Evolutionary conservation across 768 basidiomycete genomes (phyloP), one percentile per base, ranked within the genome.

Genomic region (Serendipita sp.): DNA sequence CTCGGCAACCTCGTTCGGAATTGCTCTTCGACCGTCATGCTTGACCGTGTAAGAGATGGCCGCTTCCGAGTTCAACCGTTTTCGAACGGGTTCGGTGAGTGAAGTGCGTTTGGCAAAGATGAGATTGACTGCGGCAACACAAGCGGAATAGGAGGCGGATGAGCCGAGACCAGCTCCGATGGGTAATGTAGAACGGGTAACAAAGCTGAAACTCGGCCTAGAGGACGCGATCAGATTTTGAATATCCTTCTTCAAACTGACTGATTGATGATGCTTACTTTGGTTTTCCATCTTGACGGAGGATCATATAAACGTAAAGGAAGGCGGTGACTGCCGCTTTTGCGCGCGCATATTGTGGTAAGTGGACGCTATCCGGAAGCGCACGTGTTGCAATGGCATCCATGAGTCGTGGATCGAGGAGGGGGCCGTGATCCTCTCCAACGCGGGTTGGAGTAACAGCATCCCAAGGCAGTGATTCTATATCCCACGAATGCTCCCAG

Each of bases 131-230:
- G 89, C 85, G 8, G 92, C 85, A 51, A 87, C 77, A 72, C 94
- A 96, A 18, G 86, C 83, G 2, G 94, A 97, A 77, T 87, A 97
- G 28, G 96, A 92, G 4, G 96, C 96, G 24, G 93, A 96, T 11
- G 95, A 98, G 28, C 96, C 96, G 58, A 98, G 85, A 53, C 96
- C 96, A 15, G 96, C 96, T 5, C 91, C 88, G 65, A 98, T 86
- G 34, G 96, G 96, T 3, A 98, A 81, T 28, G 91, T 89, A 38
- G 92, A 86, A 53, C 95, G 90, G 45, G 86, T 82, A 28, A 85
- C 80, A 72, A 95, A 87, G 68, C 86, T 84, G 73, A 92, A 83
- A 0, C 85, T 79, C 8, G 86, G 87, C 65, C 92, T 93, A 64
- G 10, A 11, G 48, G 24, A 54, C 4, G 15, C 30, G 54, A 32